Percentiles rank a stretch among this genome's conserved stretches.
Evolutionary conservation across 768 basidiomycete genomes (phyloP).

Genomic region (button mushroom (Agaricus bisporus)): DNA sequence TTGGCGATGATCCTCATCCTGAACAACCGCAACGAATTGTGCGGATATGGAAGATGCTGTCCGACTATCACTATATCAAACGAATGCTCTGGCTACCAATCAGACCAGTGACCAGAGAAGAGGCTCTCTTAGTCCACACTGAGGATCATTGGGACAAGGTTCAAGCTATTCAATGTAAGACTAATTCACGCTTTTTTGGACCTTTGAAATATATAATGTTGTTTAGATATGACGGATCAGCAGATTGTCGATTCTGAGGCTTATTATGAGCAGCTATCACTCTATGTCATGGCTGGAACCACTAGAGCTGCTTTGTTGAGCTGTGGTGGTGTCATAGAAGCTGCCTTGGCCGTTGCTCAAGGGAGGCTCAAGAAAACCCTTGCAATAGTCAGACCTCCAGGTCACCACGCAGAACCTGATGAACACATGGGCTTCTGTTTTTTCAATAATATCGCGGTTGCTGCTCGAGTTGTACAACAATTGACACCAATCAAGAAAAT

Average conservation of each 20-base stretch:
- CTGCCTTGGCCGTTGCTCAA: slow-evolving; percentile 78
- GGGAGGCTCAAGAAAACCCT: slow-evolving; percentile 78
- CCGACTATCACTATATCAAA: slow-evolving; percentile 47
- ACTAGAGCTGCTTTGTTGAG: slow-evolving; percentile 82
- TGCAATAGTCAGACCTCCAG: slow-evolving; percentile 95
- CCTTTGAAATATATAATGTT: background rate
- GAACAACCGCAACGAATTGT: slow-evolving; percentile 85
- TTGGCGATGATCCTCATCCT: slow-evolving; percentile 33
- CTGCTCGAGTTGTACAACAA: slow-evolving; percentile 75
- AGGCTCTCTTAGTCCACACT: slow-evolving; percentile 86
- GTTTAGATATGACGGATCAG: slow-evolving; percentile 66
- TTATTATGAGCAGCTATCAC: slow-evolving; percentile 87
- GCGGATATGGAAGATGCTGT: slow-evolving; percentile 63
- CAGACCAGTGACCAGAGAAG: slow-evolving; percentile 65
- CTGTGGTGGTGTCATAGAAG: slow-evolving; percentile 93
- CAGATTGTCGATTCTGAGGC: slow-evolving; percentile 68
- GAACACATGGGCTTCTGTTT: slow-evolving; percentile 99
- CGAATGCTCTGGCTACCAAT: slow-evolving; percentile 79
- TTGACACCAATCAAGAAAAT: slow-evolving; percentile 69
- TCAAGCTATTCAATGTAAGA: slow-evolving; percentile 71
- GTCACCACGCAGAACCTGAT: slow-evolving; percentile 97
- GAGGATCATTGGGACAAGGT: slow-evolving; percentile 92
- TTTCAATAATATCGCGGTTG: slow-evolving; percentile 97
- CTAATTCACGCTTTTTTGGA: slow-evolving; percentile 12
- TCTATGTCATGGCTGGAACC: slow-evolving; percentile 86